Percentiles rank a stretch among this genome's conserved stretches.
Conservation (phyloP, 345 rosid genomes). For the Kandelia obovata region DNA sequence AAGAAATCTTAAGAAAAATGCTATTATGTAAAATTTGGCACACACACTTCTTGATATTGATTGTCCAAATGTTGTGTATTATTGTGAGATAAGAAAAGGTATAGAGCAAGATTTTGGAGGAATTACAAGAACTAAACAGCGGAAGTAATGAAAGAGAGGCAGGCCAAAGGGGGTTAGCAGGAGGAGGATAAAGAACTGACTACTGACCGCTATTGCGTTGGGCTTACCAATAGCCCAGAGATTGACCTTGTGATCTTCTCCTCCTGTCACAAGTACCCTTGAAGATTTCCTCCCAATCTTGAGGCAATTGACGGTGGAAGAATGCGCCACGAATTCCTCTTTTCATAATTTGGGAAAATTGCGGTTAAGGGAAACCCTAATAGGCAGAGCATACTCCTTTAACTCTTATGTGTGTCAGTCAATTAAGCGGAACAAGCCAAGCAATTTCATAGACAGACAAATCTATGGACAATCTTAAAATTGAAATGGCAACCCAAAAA, state of each 20-base stretch:
- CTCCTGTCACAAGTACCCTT: slow-evolving; percentile 91
- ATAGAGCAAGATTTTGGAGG: not conserved
- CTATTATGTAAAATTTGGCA: not conserved
- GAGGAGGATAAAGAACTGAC: not conserved
- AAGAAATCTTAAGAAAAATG: not conserved
- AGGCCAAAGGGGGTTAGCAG: not conserved
- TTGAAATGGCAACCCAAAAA: not conserved
- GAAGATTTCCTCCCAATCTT: slow-evolving; percentile 97
- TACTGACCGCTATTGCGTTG: slow-evolving; percentile 90
- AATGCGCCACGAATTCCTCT: slow-evolving; percentile 99
- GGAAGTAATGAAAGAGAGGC: not conserved
- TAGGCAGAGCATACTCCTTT: slow-evolving; percentile 4
- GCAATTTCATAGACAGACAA: not conserved
- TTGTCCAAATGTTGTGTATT: too few relatives aligned
- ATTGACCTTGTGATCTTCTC: slow-evolving; percentile 98
- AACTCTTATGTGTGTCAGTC: not conserved
- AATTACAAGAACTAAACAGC: not conserved
- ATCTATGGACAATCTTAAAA: not conserved
- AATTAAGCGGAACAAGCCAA: slow-evolving; percentile 4
- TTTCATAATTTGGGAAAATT: slow-evolving; percentile 15
- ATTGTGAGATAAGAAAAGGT: too few relatives aligned
- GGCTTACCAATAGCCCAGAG: slow-evolving; percentile 99
- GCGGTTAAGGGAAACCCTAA: slow-evolving; percentile 46
- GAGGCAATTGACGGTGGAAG: slow-evolving; percentile 86
- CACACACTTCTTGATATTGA: too few relatives aligned